Conservation (phyloP, 306 rosid species). For the Morella rubra region DNA sequence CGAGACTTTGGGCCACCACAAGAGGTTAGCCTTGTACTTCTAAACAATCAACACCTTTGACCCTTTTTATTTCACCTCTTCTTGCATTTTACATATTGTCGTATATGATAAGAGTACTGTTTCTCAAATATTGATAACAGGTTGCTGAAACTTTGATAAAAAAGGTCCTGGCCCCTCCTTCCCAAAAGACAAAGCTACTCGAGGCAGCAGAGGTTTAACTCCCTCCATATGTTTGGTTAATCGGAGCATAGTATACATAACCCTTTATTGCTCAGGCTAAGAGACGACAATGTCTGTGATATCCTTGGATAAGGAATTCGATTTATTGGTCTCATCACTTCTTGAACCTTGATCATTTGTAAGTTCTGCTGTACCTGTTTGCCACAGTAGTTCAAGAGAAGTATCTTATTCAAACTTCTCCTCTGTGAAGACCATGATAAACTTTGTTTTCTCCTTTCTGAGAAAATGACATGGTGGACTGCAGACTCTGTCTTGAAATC, state of each 20-base stretch:
- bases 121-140: constrained; percentile 38
- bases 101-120: not conserved
- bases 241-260: not conserved
- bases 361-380: not conserved
- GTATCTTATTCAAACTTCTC: not conserved
- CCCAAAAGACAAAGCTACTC: constrained; percentile 85
- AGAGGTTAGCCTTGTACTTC: constrained; percentile 46
- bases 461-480: too few species aligned
- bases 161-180: constrained; percentile 84
- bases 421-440: too few species aligned
- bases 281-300: not conserved
- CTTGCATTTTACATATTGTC: not conserved
- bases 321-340: constrained; percentile 17
- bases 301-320: constrained; percentile 2
- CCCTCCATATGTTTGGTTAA: not conserved
- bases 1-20: constrained; percentile 83
- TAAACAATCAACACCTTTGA: not conserved
- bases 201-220: constrained; percentile 78
- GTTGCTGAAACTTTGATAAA: constrained; percentile 78
- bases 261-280: constrained; percentile 10
- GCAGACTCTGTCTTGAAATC: not conserved
- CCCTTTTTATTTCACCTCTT: not conserved
- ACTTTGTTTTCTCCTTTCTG: too few species aligned
- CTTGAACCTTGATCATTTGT: not conserved
- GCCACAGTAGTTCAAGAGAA: not conserved